Evolutionary conservation across 352 stramenopile species (phyloP).

Genomic region (Albugo candida): DNA sequence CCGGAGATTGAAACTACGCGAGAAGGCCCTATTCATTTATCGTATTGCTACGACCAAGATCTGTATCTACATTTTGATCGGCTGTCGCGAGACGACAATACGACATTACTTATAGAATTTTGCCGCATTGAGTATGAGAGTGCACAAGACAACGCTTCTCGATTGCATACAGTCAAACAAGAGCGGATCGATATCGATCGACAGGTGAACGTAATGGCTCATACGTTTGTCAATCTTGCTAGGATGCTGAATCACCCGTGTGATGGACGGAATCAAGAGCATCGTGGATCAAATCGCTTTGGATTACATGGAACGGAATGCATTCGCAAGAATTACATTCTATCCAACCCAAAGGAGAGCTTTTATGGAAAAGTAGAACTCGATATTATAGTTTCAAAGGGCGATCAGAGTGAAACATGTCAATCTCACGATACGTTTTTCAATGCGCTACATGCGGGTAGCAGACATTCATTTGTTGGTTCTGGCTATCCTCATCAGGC

Average conservation of each 20-base stretch:
- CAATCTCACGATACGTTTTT: neutral
- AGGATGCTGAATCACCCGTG: constrained; percentile 41
- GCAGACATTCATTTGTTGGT: neutral
- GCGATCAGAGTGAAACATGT: too few species aligned
- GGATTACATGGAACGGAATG: too few species aligned
- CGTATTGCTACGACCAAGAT: constrained; percentile 19
- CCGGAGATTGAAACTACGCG: constrained; percentile 12
- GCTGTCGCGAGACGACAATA: constrained; percentile 71
- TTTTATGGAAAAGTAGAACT: constrained; percentile 70
- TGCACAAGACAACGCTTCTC: neutral
- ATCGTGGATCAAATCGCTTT: too few species aligned
- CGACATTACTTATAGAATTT: constrained; percentile 61
- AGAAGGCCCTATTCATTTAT: constrained; percentile 1
- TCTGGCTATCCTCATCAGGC: neutral
- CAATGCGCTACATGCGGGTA: neutral
- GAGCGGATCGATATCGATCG: constrained; percentile 20
- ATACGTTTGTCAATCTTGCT: constrained; percentile 65
- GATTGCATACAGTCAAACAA: neutral
- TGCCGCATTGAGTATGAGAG: constrained; percentile 13
- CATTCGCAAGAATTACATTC: constrained; percentile 24
- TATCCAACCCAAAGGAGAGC: constrained; percentile 66
- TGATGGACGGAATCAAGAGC: constrained; percentile 16
- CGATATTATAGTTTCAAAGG: neutral
- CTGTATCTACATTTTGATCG: constrained; percentile 70
- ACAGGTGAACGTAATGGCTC: constrained; percentile 35